Base-by-base conservation (phyloP, 1,284 basidiomycete genomes). In the Grifola frondosa region DNA sequence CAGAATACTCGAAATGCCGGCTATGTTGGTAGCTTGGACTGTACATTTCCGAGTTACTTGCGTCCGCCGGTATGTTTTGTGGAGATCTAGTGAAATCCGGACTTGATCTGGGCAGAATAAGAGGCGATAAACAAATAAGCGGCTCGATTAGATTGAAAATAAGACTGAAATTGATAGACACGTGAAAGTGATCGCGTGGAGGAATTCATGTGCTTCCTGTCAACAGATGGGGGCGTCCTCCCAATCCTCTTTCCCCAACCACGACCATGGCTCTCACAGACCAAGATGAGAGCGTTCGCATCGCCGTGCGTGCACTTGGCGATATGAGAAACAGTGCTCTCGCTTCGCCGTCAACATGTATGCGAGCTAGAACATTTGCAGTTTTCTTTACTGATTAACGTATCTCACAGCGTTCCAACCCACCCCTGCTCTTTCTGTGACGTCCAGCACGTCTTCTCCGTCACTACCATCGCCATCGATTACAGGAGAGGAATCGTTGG, bases 291-390 rank as follows among this genome's bases (percentile, higher is more conserved):
- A 71, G 69, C 56, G 82, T 83, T 6, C 74, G 78, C 41, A 86
- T 86, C 59, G 84, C 83, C 15, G 78, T 83, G 15, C 69, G 73
- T 39, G 84, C 81, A 9, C 71, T 88, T 23, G 83, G 75, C 21
- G 80, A 82, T 57, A 86, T 88, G 84, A 70, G 82, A 44, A 79
- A 74, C 49, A 66, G 73, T 48, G 58, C 57, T 25, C 53, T 53
- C 22, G 42, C 58, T 26, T 62, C 64, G 31, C 61, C 62, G 7
- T 49, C 58, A 30, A 59, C 59, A 30, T 66, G 65, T 67, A 46
- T 49, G 62, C 57, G 28, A 38, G 17, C 31, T 30, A 20, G 44
- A 17, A 13, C 34, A 31, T 21, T 49, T 26, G 17, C 32, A 8
- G 11, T 30, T 29, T 21, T 3, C 35, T 23, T 33, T 38, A 19